These are phyloP conservation scores for Neoboletus magnificus DNA, from an alignment of 768 basidiomycete genomes.

Conservation along the genomic window DNA sequence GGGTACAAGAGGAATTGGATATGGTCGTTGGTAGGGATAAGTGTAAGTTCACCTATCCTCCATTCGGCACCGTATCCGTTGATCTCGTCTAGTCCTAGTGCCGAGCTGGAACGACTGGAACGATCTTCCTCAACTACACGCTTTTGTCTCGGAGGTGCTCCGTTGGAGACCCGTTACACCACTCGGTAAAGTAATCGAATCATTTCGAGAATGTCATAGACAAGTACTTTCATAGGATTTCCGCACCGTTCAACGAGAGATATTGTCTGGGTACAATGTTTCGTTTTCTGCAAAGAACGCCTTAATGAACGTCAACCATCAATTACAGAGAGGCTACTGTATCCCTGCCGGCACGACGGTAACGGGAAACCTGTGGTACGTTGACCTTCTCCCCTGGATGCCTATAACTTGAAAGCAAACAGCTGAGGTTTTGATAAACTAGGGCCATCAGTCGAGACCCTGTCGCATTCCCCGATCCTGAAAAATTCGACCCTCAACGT, in stretches of 20 bases:
- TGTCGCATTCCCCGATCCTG: conserved; percentile 51
- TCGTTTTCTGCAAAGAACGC: conserved; percentile 20
- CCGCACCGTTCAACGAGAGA: conserved; percentile 62
- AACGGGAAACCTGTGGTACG: conserved; percentile 22
- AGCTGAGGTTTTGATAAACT: not conserved
- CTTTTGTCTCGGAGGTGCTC: conserved; percentile 36
- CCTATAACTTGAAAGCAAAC: not conserved
- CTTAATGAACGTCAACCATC: conserved; percentile 10
- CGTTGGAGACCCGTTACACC: conserved; percentile 38
- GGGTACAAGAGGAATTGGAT: conserved; percentile 54
- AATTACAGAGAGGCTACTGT: conserved; percentile 13
- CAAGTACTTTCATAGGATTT: conserved; percentile 33
- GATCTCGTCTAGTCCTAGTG: conserved; percentile 16
- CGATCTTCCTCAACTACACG: conserved; percentile 34
- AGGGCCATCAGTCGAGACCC: conserved; percentile 58
- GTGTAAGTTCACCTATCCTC: conserved; percentile 6
- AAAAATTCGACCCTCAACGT: conserved; percentile 53
- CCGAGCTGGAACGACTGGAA: conserved; percentile 36
- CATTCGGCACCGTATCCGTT: not conserved
- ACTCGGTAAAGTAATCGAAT: conserved; percentile 14
- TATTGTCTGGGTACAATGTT: conserved; percentile 50
- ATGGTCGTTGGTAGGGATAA: conserved; percentile 42
- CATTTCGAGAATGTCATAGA: too few species aligned
- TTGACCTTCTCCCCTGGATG: not conserved
- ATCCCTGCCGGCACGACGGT: conserved; percentile 27